Conservation (phyloP, 768 basidiomycete species). For the Hemileccinum impolitum region DNA sequence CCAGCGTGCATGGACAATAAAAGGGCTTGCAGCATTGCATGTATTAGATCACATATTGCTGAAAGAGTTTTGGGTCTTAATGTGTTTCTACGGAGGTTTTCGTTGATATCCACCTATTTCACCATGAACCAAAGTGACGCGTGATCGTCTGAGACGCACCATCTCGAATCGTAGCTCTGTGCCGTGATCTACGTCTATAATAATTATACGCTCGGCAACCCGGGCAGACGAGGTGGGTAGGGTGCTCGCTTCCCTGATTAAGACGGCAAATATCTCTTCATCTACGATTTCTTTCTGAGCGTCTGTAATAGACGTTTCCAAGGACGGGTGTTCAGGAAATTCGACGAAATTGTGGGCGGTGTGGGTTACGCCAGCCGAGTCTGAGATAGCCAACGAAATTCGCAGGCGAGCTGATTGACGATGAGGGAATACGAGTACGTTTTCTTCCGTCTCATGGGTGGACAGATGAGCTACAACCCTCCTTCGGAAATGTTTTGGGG, state of each 20-base stretch:
- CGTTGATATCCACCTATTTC: constrained; percentile 35
- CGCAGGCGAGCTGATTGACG: constrained; percentile 62
- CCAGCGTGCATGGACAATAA: constrained; percentile 57
- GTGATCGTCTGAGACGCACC: constrained; percentile 38
- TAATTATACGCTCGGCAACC: constrained; percentile 75
- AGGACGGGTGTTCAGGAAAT: constrained; percentile 30
- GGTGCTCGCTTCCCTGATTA: constrained; percentile 74
- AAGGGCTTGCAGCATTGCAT: constrained; percentile 59
- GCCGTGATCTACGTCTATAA: constrained; percentile 71
- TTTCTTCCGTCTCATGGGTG: constrained; percentile 40
- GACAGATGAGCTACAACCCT: constrained; percentile 70
- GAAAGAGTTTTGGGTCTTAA: constrained; percentile 16
- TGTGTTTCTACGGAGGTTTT: constrained; percentile 8
- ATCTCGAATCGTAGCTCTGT: constrained; percentile 71
- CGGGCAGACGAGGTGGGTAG: constrained; percentile 74
- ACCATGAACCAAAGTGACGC: constrained; percentile 1
- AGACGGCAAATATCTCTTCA: constrained; percentile 71
- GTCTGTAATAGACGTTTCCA: constrained; percentile 50
- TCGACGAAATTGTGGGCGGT: constrained; percentile 38
- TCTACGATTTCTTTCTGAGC: constrained; percentile 76
- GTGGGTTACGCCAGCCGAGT: constrained; percentile 30
- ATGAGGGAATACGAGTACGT: constrained; percentile 56
- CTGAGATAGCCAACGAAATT: constrained; percentile 47
- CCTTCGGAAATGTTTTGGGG: constrained; percentile 59
- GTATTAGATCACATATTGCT: constrained; percentile 64